These are phyloP conservation scores for Blepharisma japonicum DNA, from an alignment of 73 alveolate species.

Conservation along the genomic window DNA sequence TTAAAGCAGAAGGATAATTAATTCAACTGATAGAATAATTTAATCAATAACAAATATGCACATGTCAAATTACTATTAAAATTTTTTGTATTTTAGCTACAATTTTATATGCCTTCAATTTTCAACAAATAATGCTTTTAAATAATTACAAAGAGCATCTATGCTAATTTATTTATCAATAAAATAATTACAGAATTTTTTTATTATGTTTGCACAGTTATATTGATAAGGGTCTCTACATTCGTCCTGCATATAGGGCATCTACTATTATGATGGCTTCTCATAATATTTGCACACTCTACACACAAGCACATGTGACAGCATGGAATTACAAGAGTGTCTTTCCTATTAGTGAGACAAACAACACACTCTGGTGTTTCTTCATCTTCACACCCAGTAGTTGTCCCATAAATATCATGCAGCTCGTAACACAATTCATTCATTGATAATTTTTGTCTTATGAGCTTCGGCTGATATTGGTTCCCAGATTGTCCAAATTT, in stretches of 20 bases:
- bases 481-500: background rate
- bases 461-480: conserved; percentile 3
- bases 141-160: no score
- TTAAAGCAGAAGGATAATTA: no score
- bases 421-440: background rate
- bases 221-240: conserved; percentile 23
- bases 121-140: no score
- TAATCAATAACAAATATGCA: no score
- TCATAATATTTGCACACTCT: conserved; percentile 67
- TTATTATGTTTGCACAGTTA: background rate
- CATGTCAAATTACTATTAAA: no score
- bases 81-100: no score
- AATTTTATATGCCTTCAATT: no score
- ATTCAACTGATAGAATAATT: no score
- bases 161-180: no score
- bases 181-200: no score
- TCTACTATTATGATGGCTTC: conserved; percentile 63
- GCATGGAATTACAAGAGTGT: conserved; percentile 76
- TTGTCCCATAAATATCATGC: conserved; percentile 24
- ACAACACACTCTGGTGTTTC: conserved; percentile 63
- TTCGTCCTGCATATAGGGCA: conserved; percentile 81
- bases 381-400: conserved; percentile 6
- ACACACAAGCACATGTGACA: conserved; percentile 73
- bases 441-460: background rate
- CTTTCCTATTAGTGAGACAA: conserved; percentile 64